Conservation (phyloP, 2,329 filamentous ascomycete genomes). For the Fusarium bactridioides region DNA sequence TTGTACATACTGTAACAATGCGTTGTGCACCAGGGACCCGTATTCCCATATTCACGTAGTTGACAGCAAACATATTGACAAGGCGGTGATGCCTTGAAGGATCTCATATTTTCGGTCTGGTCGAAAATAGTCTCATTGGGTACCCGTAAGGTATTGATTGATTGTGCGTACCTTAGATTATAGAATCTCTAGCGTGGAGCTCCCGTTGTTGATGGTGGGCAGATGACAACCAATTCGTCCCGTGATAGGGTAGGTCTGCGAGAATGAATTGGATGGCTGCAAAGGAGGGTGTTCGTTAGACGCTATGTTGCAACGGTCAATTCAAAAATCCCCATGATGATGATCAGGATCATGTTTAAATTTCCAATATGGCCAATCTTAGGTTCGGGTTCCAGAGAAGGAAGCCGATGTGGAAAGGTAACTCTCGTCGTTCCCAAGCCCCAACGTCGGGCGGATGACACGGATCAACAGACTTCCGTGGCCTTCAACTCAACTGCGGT, state of each 20-base stretch:
- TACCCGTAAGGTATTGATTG: constrained; percentile 3
- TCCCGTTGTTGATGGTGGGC: constrained; percentile 7
- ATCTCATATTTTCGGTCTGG: not conserved
- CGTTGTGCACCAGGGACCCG: not conserved
- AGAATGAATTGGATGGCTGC: not conserved
- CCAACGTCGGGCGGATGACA: constrained; percentile 1
- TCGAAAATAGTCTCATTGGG: constrained; percentile 6
- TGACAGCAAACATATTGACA: not conserved
- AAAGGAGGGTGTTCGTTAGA: constrained; percentile 10
- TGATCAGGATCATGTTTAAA: constrained; percentile 18
- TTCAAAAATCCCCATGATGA: constrained; percentile 26
- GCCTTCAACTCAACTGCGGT: not conserved
- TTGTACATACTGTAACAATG: constrained; percentile 1
- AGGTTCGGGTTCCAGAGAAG: not conserved
- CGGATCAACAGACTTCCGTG: constrained; percentile 5
- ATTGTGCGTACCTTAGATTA: not conserved
- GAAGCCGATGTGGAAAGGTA: not conserved
- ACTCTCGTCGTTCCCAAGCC: not conserved
- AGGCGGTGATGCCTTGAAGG: not conserved
- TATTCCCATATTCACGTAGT: not conserved
- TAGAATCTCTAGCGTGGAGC: not conserved
- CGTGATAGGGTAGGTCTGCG: constrained; percentile 8
- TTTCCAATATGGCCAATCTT: not conserved
- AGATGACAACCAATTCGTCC: constrained; percentile 11
- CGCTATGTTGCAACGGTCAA: constrained; percentile 15